These are phyloP conservation scores for Manihot esculenta DNA, from an alignment of 441 rosid species.

Conservation along the genomic window DNA sequence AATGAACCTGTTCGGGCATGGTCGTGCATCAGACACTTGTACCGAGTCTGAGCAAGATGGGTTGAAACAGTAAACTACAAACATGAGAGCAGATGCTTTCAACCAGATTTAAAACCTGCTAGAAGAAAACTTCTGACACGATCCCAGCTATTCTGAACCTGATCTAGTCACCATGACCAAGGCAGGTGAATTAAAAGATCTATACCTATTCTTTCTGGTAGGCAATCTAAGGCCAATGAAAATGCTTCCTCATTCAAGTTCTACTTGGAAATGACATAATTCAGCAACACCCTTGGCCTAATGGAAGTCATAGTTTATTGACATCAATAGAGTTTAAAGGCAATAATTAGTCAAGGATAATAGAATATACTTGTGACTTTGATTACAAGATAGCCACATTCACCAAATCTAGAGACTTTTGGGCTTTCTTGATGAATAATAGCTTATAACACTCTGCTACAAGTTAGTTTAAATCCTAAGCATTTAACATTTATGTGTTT, in stretches of 20 bases:
- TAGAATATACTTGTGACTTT: conserved; percentile 7
- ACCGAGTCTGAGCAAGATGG: conserved; percentile 17
- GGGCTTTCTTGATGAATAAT: no score
- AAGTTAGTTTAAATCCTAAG: no score
- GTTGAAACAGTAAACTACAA: conserved; percentile 8
- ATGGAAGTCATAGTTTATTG: conserved; percentile 12
- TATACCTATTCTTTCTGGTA: conserved; percentile 24
- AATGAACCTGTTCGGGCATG: conserved; percentile 4
- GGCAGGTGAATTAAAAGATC: conserved; percentile 14
- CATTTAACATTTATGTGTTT: no score
- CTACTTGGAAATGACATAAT: conserved; percentile 16
- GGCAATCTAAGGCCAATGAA: conserved; percentile 24
- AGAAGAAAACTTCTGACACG: conserved; percentile 4
- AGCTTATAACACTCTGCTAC: no score
- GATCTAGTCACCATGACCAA: not conserved
- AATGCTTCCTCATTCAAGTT: conserved; percentile 21
- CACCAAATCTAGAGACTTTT: not conserved
- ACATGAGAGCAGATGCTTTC: not conserved
- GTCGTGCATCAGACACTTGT: conserved; percentile 9
- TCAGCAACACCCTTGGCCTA: conserved; percentile 25
- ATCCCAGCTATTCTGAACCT: conserved; percentile 4
- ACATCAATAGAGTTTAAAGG: conserved; percentile 17
- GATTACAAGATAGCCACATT: not conserved
- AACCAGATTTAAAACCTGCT: conserved; percentile 13
- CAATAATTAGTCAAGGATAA: conserved; percentile 12